Percentiles rank a stretch among this genome's conserved stretches.
Evolutionary conservation across 352 stramenopile species (phyloP).

Genomic region (Detonula confervacea): DNA sequence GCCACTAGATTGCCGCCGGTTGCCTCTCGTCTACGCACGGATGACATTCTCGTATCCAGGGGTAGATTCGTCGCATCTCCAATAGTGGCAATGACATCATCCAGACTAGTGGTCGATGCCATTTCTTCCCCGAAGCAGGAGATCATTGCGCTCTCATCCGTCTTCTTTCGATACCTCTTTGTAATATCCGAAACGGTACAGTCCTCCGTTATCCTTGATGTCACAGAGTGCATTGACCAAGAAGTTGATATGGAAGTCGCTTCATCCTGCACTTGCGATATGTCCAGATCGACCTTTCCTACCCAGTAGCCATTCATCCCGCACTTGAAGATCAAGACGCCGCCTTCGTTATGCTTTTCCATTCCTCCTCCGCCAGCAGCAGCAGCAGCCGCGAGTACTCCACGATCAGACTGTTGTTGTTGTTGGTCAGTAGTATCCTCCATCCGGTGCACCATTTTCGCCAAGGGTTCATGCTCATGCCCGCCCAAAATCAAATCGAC

Average conservation of each 20-base stretch:
- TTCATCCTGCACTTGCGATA: slow-evolving; percentile 39
- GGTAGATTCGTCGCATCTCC: slow-evolving; percentile 27
- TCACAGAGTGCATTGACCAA: slow-evolving; percentile 88
- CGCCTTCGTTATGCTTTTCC: slow-evolving; percentile 32
- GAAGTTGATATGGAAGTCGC: slow-evolving; percentile 68
- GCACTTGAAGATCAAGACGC: slow-evolving; percentile 89
- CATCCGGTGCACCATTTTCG: slow-evolving; percentile 74
- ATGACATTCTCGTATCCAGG: slow-evolving; percentile 86
- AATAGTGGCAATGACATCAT: slow-evolving; percentile 49
- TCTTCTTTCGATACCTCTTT: slow-evolving; percentile 84
- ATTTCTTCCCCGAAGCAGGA: slow-evolving; percentile 40
- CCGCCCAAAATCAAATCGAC: slow-evolving; percentile 90
- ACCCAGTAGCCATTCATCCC: slow-evolving; percentile 90
- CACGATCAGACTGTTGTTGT: no score
- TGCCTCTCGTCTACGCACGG: slow-evolving; percentile 85
- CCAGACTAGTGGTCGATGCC: slow-evolving; percentile 27
- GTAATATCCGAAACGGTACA: slow-evolving; percentile 83
- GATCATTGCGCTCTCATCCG: slow-evolving; percentile 68
- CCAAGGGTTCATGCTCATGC: slow-evolving; percentile 92
- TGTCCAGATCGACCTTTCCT: slow-evolving; percentile 85
- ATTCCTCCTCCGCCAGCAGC: slow-evolving; percentile 29
- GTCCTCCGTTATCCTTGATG: slow-evolving; percentile 80
- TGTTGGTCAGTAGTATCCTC: slow-evolving; percentile 33
- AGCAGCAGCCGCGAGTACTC: no score
- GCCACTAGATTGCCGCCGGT: slow-evolving; percentile 87